Percentiles rank a stretch among this genome's conserved stretches.
Conservation (phyloP, 1,284 basidiomycete species). For the Heterobasidion parviporum region DNA sequence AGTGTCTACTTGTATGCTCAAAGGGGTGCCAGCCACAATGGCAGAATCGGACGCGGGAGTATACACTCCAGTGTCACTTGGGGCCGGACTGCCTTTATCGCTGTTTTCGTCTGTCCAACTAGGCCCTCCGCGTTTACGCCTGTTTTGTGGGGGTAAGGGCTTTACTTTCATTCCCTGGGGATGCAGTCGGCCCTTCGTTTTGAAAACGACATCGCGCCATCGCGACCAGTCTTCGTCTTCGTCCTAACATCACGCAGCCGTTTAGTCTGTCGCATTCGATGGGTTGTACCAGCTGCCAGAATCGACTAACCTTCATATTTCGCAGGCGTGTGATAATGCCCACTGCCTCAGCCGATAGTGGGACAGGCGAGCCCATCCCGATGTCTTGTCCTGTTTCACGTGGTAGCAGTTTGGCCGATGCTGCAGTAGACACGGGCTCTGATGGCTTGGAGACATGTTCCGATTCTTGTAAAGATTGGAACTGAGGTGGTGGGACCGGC, state of each 20-base stretch:
- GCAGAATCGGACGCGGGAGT: background rate
- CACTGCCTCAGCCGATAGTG: constrained; percentile 79
- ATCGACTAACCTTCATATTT: constrained; percentile 62
- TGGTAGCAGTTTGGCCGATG: constrained; percentile 42
- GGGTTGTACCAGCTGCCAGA: background rate
- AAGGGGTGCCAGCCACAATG: background rate
- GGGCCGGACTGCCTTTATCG: background rate
- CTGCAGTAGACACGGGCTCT: too few species aligned
- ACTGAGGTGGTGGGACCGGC: constrained; percentile 54
- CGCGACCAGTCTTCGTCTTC: constrained; percentile 89
- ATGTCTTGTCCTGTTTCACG: constrained; percentile 82
- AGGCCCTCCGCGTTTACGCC: constrained; percentile 47
- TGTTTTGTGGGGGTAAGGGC: constrained; percentile 49
- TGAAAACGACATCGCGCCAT: constrained; percentile 80
- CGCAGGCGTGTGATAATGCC: constrained; percentile 77
- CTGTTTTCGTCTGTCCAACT: constrained; percentile 11
- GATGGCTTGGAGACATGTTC: constrained; percentile 19
- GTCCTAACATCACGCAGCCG: constrained; percentile 39
- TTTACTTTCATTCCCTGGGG: constrained; percentile 40
- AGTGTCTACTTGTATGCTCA: background rate
- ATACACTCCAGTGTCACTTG: background rate
- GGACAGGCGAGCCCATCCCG: constrained; percentile 84
- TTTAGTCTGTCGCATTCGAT: background rate
- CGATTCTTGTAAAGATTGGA: constrained; percentile 26
- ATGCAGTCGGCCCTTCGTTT: constrained; percentile 53